Base-by-base conservation (phyloP, 1,284 basidiomycete genomes). In the Irpex rosettiformis region DNA sequence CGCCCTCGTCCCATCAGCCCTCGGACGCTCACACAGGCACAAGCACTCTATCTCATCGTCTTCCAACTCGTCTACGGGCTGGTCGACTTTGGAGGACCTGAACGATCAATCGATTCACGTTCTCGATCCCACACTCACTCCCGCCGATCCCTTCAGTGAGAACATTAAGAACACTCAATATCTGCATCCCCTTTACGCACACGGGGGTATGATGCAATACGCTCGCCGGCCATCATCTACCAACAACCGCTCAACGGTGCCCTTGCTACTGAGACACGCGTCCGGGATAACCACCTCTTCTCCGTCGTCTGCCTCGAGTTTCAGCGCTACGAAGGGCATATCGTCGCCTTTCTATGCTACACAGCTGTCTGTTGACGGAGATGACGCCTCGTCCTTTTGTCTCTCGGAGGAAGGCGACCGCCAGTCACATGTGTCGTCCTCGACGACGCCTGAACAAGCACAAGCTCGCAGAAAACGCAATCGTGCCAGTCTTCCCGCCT, bases 401-500 rank as follows among this genome's bases (percentile, higher is more conserved):
- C 74, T 66, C 18, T 67, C 69, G 58, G 55, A 62, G 42, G 70
- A 72, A 37, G 67, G 64, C 52, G 71, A 67, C 42, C 61, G 56
- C 69, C 60, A 72, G 67, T 66, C 69, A 67, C 76, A 75, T n/a
- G 62, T 77, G 42, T 75, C 76, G 3, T 51, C 43, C 0, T 45
- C 43, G 43, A 45, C 21, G 7, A 51, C 21, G 22, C 22, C 24
- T 13, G 48, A 51, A 13, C 48, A 28, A 16, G 24, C 22, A 2
- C 48, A 28, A 37, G 65, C 69, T 29, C 84, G 81, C 72, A 82
- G 78, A 64, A 76, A 73, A 65, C 83, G 82, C 64, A 88, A 85
- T 69, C 85, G 89, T 69, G 84, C 85, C 54, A 88, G 85, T 67
- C 80, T 91, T 47, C 89, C 89, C 16, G 83, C 86, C 7, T 89